Conservation (phyloP, 2,329 filamentous ascomycete species). For the Madurella fahalii region DNA sequence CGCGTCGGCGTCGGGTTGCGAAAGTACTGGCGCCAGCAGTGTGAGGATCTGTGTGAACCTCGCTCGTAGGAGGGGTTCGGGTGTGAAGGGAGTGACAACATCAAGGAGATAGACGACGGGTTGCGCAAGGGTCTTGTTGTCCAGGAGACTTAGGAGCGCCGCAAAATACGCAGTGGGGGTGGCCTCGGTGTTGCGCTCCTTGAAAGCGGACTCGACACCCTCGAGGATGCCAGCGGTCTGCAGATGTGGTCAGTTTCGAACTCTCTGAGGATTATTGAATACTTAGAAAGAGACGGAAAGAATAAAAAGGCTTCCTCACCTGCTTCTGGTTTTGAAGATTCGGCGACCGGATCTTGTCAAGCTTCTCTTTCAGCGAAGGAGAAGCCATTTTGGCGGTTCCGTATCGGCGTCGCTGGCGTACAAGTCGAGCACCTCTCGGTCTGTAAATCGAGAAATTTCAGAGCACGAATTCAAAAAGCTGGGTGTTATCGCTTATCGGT, state of each 20-base stretch:
- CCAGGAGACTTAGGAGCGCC: constrained; percentile 83
- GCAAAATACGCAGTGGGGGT: constrained; percentile 93
- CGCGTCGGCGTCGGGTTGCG: constrained; percentile 76
- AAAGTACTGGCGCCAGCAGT: constrained; percentile 77
- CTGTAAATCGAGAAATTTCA: constrained; percentile 24
- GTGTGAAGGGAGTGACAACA: constrained; percentile 78
- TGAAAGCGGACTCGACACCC: constrained; percentile 88
- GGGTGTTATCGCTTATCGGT: constrained; percentile 22
- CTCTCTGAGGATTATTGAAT: neutral
- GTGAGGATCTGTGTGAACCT: constrained; percentile 94
- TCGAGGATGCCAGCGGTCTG: constrained; percentile 82
- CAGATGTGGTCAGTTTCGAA: constrained; percentile 10
- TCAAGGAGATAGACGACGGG: constrained; percentile 95
- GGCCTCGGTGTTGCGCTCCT: constrained; percentile 77
- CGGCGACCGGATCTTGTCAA: constrained; percentile 95
- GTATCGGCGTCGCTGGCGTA: constrained; percentile 19
- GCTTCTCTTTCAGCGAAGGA: constrained; percentile 71
- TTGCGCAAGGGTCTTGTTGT: constrained; percentile 77
- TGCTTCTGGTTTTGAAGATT: constrained; percentile 94
- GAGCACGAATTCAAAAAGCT: constrained; percentile 25
- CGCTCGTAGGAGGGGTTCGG: constrained; percentile 79
- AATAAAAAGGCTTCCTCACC: constrained; percentile 48
- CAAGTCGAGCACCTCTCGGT: constrained; percentile 17
- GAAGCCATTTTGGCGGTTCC: constrained; percentile 41
- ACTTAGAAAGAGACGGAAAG: constrained; percentile 18